Evolutionary conservation across 2,329 filamentous ascomycete species (phyloP), one percentile per base, ranked within the genome.

Genomic region (Xylaria sp.): DNA sequence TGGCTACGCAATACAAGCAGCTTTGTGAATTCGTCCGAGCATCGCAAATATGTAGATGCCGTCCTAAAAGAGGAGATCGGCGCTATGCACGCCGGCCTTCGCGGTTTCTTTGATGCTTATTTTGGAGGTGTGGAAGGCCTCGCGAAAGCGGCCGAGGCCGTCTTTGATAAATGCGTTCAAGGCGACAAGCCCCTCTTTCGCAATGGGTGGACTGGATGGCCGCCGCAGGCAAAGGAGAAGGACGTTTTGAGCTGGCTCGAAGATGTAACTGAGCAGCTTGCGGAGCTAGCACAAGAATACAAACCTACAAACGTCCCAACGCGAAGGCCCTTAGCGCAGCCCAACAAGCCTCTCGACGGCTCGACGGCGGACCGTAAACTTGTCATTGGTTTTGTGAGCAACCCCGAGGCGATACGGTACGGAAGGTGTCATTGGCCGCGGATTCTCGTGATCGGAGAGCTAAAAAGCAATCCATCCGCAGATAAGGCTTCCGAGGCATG

Each of bases 391-490:
- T 67, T 73, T 19, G 62, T 69, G 16, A 50, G 57, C 19, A n/a
- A 61, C 17, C 34, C 47, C 13, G 48, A 54, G 4, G 60, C 52
- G 20, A 43, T 42, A 38, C 54, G 66, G 38, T n/a, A n/a, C n/a
- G n/a, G n/a, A n/a, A n/a, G n/a, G n/a, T n/a, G n/a, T n/a, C 60
- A 67, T 50, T 76, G 63, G 72, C 70, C 65, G 1, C 43, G 75
- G 40, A 72, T 78, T 38, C 66, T 76, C 8, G 58, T 77, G 38
- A 68, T 67, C 17, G 70, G 72, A 51, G 71, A 76, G 61, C 66
- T 80, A n/a, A 78, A 78, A 63, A 75, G 71, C 48, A 76, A 76
- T 44, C 66, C 59, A 13, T 49, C 26, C 8, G 63, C 62, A 5
- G 69, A 78, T 50, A 71, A 56, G n/a, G n/a, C n/a, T 20, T 71